phyloP scores from a whole-genome alignment of 192 early-diverging fungal genomes.

The Bifiguratus adelaidae region DNA sequence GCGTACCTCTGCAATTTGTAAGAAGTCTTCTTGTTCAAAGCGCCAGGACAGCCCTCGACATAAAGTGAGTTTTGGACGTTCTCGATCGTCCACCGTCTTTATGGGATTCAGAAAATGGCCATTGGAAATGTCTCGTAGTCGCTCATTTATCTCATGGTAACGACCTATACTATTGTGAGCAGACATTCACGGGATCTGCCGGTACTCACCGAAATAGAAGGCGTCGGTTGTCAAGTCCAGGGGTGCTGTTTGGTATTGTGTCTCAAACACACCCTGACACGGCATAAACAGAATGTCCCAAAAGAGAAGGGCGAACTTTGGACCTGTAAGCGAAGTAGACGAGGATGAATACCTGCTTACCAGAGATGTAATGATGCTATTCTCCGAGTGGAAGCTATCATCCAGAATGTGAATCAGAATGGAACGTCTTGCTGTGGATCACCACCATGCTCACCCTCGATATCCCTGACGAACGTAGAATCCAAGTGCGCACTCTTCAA shows the following conservation, averaged over 20 bases:
- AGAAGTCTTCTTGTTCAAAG: slow-evolving; percentile 21
- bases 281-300: slow-evolving; percentile 61
- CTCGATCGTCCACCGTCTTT: slow-evolving; percentile 19
- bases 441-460: slow-evolving; percentile 16
- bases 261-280: slow-evolving; percentile 56
- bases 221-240: slow-evolving; percentile 55
- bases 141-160: slow-evolving; percentile 20
- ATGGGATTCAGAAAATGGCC: slow-evolving; percentile 18
- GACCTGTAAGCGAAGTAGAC: not conserved
- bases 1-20: slow-evolving; percentile 37
- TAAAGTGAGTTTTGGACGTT: slow-evolving; percentile 22
- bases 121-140: slow-evolving; percentile 17
- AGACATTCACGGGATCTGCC: not conserved
- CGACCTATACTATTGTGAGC: slow-evolving; percentile 15
- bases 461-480: slow-evolving; percentile 53
- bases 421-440: not conserved
- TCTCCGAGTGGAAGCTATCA: slow-evolving; percentile 48
- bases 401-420: not conserved
- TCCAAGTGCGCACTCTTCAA: slow-evolving; percentile 51
- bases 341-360: not conserved
- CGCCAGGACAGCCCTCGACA: slow-evolving; percentile 41
- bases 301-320: slow-evolving; percentile 47
- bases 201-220: slow-evolving; percentile 37
- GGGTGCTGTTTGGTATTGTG: slow-evolving; percentile 53
- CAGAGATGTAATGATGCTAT: slow-evolving; percentile 43